Conservation (phyloP, 129 eudicot species). For the Helichrysum umbraculigerum region DNA sequence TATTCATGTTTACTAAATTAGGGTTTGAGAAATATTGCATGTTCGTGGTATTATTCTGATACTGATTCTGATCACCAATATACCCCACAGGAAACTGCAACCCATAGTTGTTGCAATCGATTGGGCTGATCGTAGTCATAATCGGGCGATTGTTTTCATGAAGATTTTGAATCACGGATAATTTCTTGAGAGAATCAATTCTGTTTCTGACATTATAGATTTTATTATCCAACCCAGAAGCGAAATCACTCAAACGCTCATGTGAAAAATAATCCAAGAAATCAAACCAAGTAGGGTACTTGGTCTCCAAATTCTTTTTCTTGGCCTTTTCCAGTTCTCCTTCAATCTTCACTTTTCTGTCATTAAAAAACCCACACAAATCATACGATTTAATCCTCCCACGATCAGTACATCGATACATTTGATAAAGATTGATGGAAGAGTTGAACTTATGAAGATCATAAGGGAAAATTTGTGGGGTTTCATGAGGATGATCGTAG, state of each 20-base stretch:
- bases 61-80: background rate
- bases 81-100: background rate
- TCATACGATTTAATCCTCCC: constrained; percentile 17
- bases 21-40: constrained; percentile 6
- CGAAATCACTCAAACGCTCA: constrained; percentile 24
- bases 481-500: constrained; percentile 13
- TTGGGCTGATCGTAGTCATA: background rate
- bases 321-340: constrained; percentile 36
- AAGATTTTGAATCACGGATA: background rate
- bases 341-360: constrained; percentile 35
- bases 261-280: constrained; percentile 16
- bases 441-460: constrained; percentile 16
- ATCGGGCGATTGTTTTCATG: background rate
- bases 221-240: constrained; percentile 15
- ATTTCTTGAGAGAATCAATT: constrained; percentile 26
- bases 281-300: constrained; percentile 36
- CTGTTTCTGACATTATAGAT: constrained; percentile 8
- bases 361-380: constrained; percentile 31
- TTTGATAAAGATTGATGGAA: constrained; percentile 24
- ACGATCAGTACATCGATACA: background rate
- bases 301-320: constrained; percentile 34
- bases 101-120: background rate
- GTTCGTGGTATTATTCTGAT: background rate
- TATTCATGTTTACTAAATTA: background rate
- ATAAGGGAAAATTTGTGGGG: constrained; percentile 29